Base-by-base conservation (phyloP, 2,329 filamentous ascomycete species). In the Nigrospora osmanthi region DNA sequence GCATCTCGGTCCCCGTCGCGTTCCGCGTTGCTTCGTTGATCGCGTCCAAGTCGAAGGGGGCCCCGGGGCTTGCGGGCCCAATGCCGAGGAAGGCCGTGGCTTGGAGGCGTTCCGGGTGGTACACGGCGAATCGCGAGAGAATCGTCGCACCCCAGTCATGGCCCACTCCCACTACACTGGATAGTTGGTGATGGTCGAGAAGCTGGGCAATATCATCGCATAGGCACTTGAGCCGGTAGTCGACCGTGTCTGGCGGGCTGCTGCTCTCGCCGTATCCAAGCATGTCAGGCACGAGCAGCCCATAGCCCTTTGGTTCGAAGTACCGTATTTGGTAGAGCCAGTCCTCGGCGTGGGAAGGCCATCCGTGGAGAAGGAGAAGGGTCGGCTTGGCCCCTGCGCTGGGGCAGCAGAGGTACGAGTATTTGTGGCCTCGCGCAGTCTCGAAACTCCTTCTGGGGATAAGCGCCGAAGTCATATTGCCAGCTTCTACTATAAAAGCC, bases 101-200 rank as follows among this genome's bases (percentile, higher is more conserved):
- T 7, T 53, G 43, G 12, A 68, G 59, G 11, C 62, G 58, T 3
- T 67, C 55, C 0, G 61, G 63, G 36, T 64, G 50, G 51, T 62
- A 67, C 15, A 65, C 52, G 47, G 63, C 66, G 23, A 69, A 48
- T 12, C 67, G 60, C 19, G 61, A 56, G 0, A 63, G 59, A 11
- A 63, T 49, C 10, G 42, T 51, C 7, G 61, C 60, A 28, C 68
- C 68, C 68, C 67, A 71, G 51, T 71, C 67, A 45, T 71, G 68
- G 31, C 67, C 68, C 13, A 71, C 59, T 5, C 61, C 57, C 36
- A 69, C 60, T 23, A 55, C 56, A 19, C 55, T 50, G 13, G 54
- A 32, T 17, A 60, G 45, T 1, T 53, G 40, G 45, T 63, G 58
- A 7, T 51, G 47, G 40, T 62, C 51, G 11, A 67, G 50, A 6